phyloP scores from a whole-genome alignment of 2,329 filamentous ascomycete species.

The Epichloe brachyelytri region DNA sequence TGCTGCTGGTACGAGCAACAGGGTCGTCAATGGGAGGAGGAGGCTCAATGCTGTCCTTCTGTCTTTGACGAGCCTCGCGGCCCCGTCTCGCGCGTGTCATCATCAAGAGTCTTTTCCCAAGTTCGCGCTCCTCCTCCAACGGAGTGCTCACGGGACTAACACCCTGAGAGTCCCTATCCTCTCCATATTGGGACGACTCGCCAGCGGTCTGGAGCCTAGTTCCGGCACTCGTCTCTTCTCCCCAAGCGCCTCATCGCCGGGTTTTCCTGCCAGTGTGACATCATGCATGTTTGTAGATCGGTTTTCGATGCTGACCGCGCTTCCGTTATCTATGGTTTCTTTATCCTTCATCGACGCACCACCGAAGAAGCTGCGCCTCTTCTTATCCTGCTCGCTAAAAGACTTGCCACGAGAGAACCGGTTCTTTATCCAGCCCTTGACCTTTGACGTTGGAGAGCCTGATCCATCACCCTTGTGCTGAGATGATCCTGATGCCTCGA shows the following conservation, averaged over 20 bases:
- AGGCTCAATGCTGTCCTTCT: slow-evolving; percentile 19
- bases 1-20: slow-evolving; percentile 28
- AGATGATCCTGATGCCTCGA: slow-evolving; percentile 4
- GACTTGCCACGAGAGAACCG: slow-evolving; percentile 34
- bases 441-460: slow-evolving; percentile 25
- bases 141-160: slow-evolving; percentile 23
- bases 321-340: slow-evolving; percentile 32
- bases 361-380: slow-evolving; percentile 33
- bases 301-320: slow-evolving; percentile 29
- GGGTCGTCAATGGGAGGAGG: slow-evolving; percentile 24
- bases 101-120: slow-evolving; percentile 16
- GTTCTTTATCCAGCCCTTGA: slow-evolving; percentile 44
- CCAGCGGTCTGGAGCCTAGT: slow-evolving; percentile 1
- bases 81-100: slow-evolving; percentile 5
- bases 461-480: slow-evolving; percentile 8
- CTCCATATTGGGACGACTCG: slow-evolving; percentile 11
- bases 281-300: slow-evolving; percentile 31
- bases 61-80: slow-evolving; percentile 6
- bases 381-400: slow-evolving; percentile 22
- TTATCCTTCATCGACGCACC: slow-evolving; percentile 33
- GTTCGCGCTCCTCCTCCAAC: slow-evolving; percentile 31
- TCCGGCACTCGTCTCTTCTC: not conserved
- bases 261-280: slow-evolving; percentile 31
- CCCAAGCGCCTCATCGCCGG: slow-evolving; percentile 8
- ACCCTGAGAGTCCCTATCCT: slow-evolving; percentile 18